Evolutionary conservation across 2,329 filamentous ascomycete genomes (phyloP).

Genomic region (Xenoacremonium recifei): DNA sequence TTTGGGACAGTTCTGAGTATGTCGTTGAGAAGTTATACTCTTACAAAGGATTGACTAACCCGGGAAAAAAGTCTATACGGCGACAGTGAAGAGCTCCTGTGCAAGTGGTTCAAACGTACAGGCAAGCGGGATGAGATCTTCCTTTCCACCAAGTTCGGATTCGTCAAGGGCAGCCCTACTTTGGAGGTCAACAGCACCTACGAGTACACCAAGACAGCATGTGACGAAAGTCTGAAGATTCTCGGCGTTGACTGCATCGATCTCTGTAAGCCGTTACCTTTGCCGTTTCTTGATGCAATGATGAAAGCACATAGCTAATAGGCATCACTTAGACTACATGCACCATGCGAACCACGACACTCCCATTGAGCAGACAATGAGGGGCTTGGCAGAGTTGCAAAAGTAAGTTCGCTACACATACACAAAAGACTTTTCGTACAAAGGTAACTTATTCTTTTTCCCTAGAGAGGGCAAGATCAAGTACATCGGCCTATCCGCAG

Average conservation of each 20-base stretch:
- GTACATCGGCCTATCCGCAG: conserved; percentile 49
- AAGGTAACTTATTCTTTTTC: no score
- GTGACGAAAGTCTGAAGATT: conserved; percentile 34
- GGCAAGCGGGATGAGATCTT: conserved; percentile 45
- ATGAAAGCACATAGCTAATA: no score
- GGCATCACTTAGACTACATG: conserved; percentile 10
- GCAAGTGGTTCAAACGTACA: conserved; percentile 45
- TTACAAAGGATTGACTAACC: background rate
- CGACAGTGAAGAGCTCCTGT: conserved; percentile 45
- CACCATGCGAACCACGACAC: conserved; percentile 19
- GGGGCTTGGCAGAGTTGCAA: conserved; percentile 42
- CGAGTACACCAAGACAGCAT: conserved; percentile 10
- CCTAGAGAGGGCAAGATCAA: conserved; percentile 50
- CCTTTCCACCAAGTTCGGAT: conserved; percentile 33
- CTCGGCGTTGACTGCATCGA: conserved; percentile 51
- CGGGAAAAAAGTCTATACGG: conserved; percentile 33
- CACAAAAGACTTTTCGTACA: background rate
- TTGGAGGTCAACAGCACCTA: conserved; percentile 18
- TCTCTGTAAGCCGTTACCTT: conserved; percentile 33
- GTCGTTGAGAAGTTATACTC: background rate
- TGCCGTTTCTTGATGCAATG: no score
- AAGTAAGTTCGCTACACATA: conserved; percentile 13
- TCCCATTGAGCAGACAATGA: conserved; percentile 44
- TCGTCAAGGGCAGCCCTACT: conserved; percentile 10
- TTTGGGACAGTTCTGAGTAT: conserved; percentile 46